Percentiles rank a stretch among this genome's conserved stretches.
Evolutionary conservation across 2,329 filamentous ascomycete genomes (phyloP).

Genomic region (Boeremia exigua): DNA sequence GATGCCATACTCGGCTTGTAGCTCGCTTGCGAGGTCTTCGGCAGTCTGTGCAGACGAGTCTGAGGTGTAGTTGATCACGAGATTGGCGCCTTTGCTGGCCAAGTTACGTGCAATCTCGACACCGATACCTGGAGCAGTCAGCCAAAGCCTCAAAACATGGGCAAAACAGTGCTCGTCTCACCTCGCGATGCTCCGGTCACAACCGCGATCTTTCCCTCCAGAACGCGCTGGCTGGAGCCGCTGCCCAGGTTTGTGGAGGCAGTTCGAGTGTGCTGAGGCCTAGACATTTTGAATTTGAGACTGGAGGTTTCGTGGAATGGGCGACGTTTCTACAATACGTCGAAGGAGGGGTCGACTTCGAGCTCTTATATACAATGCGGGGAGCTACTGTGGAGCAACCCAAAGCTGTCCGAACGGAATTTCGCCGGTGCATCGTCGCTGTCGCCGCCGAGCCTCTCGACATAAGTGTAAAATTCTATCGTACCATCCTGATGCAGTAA

Average conservation of each 20-base stretch:
- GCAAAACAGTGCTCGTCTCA: slow-evolving; percentile 37
- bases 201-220: slow-evolving; percentile 77
- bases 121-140: slow-evolving; percentile 69
- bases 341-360: slow-evolving; percentile 6
- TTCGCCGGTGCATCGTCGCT: slow-evolving; percentile 16
- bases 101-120: slow-evolving; percentile 70
- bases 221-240: slow-evolving; percentile 42
- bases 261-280: slow-evolving; percentile 44
- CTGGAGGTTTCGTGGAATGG: background rate
- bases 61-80: slow-evolving; percentile 76
- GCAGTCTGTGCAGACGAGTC: slow-evolving; percentile 62
- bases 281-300: slow-evolving; percentile 45
- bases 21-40: slow-evolving; percentile 60
- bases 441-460: slow-evolving; percentile 10
- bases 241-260: slow-evolving; percentile 49
- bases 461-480: slow-evolving; percentile 5
- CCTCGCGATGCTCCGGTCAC: slow-evolving; percentile 81
- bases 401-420: slow-evolving; percentile 15
- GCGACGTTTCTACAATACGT: background rate
- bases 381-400: slow-evolving; percentile 17
- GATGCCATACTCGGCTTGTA: slow-evolving; percentile 65
- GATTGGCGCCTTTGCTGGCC: slow-evolving; percentile 72
- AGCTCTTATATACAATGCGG: slow-evolving; percentile 18
- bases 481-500: slow-evolving; percentile 8
- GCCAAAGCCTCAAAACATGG: background rate